These are phyloP conservation scores for Amanita jacksonii DNA, from an alignment of 768 basidiomycete species.

Conservation along the genomic window DNA sequence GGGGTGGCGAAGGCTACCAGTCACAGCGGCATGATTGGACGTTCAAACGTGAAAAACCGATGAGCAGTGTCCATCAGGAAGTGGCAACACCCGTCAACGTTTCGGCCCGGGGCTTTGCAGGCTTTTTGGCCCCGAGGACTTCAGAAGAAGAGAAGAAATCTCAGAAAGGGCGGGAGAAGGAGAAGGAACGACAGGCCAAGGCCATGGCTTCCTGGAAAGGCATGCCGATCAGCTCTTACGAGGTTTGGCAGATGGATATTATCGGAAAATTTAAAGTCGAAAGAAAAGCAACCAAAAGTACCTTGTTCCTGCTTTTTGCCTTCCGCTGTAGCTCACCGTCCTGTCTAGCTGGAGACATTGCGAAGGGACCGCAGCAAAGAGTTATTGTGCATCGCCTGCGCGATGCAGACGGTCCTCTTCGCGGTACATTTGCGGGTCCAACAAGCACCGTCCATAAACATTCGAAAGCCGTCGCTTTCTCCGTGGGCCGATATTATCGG, in stretches of 20 bases:
- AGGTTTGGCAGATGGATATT: conserved; percentile 57
- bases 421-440: conserved; percentile 39
- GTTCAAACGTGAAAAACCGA: conserved; percentile 45
- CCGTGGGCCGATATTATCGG: conserved; percentile 59
- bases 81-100: not conserved
- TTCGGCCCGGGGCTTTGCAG: conserved; percentile 1
- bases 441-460: conserved; percentile 71
- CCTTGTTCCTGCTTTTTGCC: conserved; percentile 11
- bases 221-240: conserved; percentile 44
- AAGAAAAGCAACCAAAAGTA: conserved; percentile 32
- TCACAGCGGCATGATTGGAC: conserved; percentile 43
- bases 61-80: conserved; percentile 14
- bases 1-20: conserved; percentile 39
- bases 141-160: conserved; percentile 19
- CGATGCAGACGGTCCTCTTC: conserved; percentile 32
- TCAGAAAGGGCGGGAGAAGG: conserved; percentile 10
- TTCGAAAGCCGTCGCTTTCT: conserved; percentile 70
- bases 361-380: conserved; percentile 59
- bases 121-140: conserved; percentile 20
- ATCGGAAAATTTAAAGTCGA: conserved; percentile 60
- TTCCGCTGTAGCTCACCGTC: conserved; percentile 1
- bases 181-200: conserved; percentile 14
- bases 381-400: conserved; percentile 50
- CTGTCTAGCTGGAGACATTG: conserved; percentile 33
- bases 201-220: conserved; percentile 29